Conservation (phyloP, 129 eudicot species). For the Chrysanthemum seticuspe region DNA sequence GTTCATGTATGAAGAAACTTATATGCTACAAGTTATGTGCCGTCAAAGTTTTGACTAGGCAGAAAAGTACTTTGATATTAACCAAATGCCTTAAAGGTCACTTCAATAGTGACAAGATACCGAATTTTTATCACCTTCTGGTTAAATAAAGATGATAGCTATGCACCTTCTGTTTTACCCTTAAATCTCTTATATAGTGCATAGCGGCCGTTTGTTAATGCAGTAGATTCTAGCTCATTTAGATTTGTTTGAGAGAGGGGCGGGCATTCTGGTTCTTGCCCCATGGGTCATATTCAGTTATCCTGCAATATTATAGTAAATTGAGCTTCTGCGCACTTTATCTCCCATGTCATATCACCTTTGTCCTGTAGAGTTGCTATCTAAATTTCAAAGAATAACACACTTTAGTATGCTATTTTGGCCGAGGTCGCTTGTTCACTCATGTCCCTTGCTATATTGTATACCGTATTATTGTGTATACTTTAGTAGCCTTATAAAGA, state of each 20-base stretch:
- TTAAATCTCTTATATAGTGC: not conserved
- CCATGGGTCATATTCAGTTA: not conserved
- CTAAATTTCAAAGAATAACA: not conserved
- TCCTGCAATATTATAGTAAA: not conserved
- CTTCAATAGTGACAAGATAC: too few relatives aligned
- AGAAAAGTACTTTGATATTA: too few relatives aligned
- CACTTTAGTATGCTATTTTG: not conserved
- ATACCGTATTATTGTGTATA: not conserved
- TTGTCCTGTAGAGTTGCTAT: not conserved
- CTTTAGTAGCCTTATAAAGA: not conserved
- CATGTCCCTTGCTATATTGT: not conserved
- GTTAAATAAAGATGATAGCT: not conserved
- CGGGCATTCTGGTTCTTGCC: not conserved
- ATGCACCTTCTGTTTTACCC: not conserved
- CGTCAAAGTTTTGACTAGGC: too few relatives aligned
- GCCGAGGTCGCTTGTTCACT: not conserved
- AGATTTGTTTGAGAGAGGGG: not conserved
- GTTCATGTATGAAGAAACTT: too few relatives aligned
- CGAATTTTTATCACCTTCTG: not conserved
- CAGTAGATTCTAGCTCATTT: too few relatives aligned
- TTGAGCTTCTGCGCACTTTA: not conserved
- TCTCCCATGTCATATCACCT: not conserved
- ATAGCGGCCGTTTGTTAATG: not conserved
- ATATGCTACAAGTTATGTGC: too few relatives aligned
- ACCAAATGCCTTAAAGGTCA: not conserved